These are phyloP conservation scores for Cyclotella baltica DNA, from an alignment of 108 stramenopile species.

Conservation along the genomic window DNA sequence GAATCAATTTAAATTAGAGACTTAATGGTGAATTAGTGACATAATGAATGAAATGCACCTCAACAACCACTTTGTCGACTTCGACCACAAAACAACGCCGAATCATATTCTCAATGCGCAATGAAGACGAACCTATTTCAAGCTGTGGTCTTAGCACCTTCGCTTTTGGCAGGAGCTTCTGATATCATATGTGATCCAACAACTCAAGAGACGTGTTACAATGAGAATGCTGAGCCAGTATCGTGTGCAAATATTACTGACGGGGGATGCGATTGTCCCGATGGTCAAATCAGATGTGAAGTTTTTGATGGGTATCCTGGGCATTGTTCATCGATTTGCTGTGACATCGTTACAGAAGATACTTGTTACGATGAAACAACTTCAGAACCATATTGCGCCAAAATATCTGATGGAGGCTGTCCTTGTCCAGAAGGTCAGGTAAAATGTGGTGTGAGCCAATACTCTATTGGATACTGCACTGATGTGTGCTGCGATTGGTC, in stretches of 20 bases:
- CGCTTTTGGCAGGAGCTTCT: neutral
- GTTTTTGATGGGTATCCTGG: neutral
- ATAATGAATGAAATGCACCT: no score
- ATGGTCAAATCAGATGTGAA: conserved; percentile 8
- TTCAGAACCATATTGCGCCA: neutral
- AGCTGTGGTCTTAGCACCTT: neutral
- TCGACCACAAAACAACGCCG: neutral
- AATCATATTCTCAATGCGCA: neutral
- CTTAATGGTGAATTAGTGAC: no score
- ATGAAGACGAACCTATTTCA: neutral
- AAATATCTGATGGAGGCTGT: conserved; percentile 6
- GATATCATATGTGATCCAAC: conserved; percentile 3
- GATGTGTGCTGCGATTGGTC: conserved; percentile 19
- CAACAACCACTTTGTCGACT: no score
- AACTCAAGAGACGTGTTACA: conserved; percentile 6
- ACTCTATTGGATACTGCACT: conserved; percentile 14
- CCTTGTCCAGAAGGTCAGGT: conserved; percentile 2
- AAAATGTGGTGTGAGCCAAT: neutral
- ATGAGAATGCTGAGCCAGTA: neutral
- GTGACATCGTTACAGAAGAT: conserved; percentile 4
- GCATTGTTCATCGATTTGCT: conserved; percentile 2
- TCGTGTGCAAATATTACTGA: neutral
- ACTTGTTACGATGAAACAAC: conserved; percentile 5
- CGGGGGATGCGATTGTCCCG: conserved; percentile 8
- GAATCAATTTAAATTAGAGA: no score